A percentile compares a stretch with the other conserved stretches of the same genome.
These are phyloP conservation scores for Taiozyma sp. DNA, from an alignment of 1,139 yeast species.

Conservation along the genomic window DNA sequence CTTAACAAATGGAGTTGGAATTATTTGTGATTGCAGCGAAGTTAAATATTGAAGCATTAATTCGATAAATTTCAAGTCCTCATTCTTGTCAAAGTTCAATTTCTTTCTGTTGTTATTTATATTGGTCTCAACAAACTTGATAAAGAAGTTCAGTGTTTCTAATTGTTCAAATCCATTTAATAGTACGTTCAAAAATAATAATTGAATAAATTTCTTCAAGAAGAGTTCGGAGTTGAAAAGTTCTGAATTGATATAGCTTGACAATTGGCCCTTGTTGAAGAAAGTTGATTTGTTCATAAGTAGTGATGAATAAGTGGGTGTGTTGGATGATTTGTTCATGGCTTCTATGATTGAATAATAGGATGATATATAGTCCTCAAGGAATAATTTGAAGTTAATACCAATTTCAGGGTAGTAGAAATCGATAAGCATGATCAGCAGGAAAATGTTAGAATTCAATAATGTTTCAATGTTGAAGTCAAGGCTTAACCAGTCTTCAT, in stretches of 20 bases:
- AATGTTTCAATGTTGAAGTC: conserved; percentile 11
- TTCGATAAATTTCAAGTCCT: conserved; percentile 17
- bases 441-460: conserved; percentile 15
- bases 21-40: not conserved
- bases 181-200: conserved; percentile 18
- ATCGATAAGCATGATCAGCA: conserved; percentile 14
- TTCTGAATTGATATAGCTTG: conserved; percentile 16
- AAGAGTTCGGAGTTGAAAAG: conserved; percentile 22
- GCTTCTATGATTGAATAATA: conserved; percentile 21
- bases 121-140: conserved; percentile 17
- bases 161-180: conserved; percentile 15
- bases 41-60: not conserved
- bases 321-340: conserved; percentile 14
- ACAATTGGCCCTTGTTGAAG: conserved; percentile 18
- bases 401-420: conserved; percentile 14
- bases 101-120: conserved; percentile 23
- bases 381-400: conserved; percentile 9
- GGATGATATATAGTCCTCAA: conserved; percentile 19
- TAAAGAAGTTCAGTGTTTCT: conserved; percentile 9
- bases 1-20: not conserved
- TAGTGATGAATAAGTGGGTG: conserved; percentile 20
- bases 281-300: conserved; percentile 2
- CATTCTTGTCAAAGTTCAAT: conserved; percentile 19
- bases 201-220: conserved; percentile 15
- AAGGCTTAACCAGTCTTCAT: conserved; percentile 13